Evolutionary conservation across 768 basidiomycete species (phyloP).

Genomic region (Boletus vermiculosoides): DNA sequence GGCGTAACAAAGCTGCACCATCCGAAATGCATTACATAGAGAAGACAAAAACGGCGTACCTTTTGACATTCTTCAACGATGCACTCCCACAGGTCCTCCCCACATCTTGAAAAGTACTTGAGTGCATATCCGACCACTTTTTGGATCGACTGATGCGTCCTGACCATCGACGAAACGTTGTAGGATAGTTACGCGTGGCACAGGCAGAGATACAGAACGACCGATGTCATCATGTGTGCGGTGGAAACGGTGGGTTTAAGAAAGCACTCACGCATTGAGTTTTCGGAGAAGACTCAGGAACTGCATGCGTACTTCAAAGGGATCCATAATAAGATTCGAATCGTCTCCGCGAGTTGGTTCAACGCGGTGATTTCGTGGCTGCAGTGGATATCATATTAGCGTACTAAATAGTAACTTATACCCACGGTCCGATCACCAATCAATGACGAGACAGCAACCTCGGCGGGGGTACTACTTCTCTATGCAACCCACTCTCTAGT

Average conservation of each 20-base stretch:
- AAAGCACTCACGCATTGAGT: conserved; percentile 57
- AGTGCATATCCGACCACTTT: conserved; percentile 83
- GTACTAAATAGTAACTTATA: too few relatives aligned
- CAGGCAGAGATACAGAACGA: neutral
- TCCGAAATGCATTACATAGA: neutral
- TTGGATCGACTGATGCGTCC: conserved; percentile 85
- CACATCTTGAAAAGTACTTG: conserved; percentile 80
- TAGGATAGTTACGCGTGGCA: neutral
- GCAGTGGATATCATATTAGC: neutral
- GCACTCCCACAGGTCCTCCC: conserved; percentile 94
- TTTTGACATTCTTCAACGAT: conserved; percentile 89
- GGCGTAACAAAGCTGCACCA: too few relatives aligned
- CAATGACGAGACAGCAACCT: too few relatives aligned
- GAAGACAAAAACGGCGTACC: conserved; percentile 37
- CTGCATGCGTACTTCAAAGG: conserved; percentile 73
- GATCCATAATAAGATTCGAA: conserved; percentile 37
- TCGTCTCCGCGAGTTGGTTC: neutral
- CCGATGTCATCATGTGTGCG: neutral
- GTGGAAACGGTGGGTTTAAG: neutral
- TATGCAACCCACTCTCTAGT: too few relatives aligned
- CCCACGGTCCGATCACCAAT: too few relatives aligned
- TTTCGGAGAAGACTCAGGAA: conserved; percentile 60
- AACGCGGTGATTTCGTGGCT: neutral
- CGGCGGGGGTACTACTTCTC: too few relatives aligned
- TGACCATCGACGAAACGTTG: conserved; percentile 24